Percentiles rank a stretch among this genome's conserved stretches.
phyloP scores from a whole-genome alignment of 2,329 filamentous ascomycete species.

The Neopestalotiopsis rosae region DNA sequence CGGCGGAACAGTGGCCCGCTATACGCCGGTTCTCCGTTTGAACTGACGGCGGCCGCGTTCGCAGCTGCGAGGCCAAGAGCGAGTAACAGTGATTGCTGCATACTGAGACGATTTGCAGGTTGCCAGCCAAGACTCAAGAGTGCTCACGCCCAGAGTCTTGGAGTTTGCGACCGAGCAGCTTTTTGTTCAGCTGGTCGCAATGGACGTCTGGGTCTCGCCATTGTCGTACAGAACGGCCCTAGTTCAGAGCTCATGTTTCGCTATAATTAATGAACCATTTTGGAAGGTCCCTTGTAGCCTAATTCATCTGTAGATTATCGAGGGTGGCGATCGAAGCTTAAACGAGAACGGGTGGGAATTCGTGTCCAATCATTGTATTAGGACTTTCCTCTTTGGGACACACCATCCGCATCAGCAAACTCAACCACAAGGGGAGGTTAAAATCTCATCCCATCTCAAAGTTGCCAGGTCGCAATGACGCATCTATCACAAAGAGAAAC shows the following conservation, averaged over 20 bases:
- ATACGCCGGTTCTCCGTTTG: background rate
- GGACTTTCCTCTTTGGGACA: constrained; percentile 3
- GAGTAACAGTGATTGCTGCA: background rate
- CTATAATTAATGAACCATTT: background rate
- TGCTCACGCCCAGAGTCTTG: background rate
- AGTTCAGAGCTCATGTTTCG: background rate
- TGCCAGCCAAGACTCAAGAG: constrained; percentile 5
- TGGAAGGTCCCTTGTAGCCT: constrained; percentile 2
- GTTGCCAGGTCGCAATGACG: background rate
- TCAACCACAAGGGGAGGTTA: background rate
- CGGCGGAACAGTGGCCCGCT: constrained; percentile 10
- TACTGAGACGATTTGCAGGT: background rate
- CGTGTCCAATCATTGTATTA: background rate
- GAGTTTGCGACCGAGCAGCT: constrained; percentile 1
- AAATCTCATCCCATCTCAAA: background rate
- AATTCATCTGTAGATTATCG: constrained; percentile 5
- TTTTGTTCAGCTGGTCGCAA: constrained; percentile 2
- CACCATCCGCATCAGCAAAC: background rate
- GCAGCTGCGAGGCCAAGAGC: constrained; percentile 10
- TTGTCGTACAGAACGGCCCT: background rate
- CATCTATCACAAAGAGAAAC: background rate
- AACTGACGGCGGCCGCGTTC: background rate
- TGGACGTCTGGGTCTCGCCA: background rate
- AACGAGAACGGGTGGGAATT: background rate
- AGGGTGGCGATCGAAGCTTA: constrained; percentile 5